Percentiles rank a stretch among this genome's conserved stretches.
Evolutionary conservation across 495 filamentous ascomycete species (phyloP).

Genomic region (Aspergillus baeticus): DNA sequence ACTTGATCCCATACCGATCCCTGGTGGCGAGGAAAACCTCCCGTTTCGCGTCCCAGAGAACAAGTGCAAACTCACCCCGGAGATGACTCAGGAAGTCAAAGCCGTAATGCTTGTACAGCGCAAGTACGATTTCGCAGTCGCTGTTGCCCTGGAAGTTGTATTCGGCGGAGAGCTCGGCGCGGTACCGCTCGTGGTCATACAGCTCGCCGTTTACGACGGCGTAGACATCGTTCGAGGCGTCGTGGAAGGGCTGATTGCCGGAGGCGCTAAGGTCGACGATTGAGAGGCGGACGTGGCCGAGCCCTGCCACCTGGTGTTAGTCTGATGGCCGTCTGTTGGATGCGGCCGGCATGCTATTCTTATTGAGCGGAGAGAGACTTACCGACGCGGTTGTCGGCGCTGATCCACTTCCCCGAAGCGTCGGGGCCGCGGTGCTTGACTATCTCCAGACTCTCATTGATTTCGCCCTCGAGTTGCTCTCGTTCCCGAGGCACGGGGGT

Average conservation of each 20-base stretch:
- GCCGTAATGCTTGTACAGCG: slow-evolving; percentile 49
- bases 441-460: slow-evolving; percentile 29
- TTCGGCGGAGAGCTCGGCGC: slow-evolving; percentile 25
- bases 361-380: too few relatives aligned
- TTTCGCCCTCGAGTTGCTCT: not conserved
- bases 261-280: slow-evolving; percentile 50
- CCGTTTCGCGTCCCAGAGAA: slow-evolving; percentile 40
- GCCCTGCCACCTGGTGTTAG: slow-evolving; percentile 12
- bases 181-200: slow-evolving; percentile 47
- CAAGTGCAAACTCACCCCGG: slow-evolving; percentile 50
- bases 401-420: slow-evolving; percentile 43
- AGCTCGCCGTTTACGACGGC: slow-evolving; percentile 57
- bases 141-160: slow-evolving; percentile 41
- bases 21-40: slow-evolving; percentile 41
- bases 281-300: slow-evolving; percentile 47
- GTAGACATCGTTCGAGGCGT: slow-evolving; percentile 35
- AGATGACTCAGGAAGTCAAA: slow-evolving; percentile 42
- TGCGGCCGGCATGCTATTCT: too few relatives aligned
- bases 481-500: not conserved
- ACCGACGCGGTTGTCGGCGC: slow-evolving; percentile 36
- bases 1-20: slow-evolving; percentile 55
- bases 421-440: slow-evolving; percentile 52
- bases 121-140: slow-evolving; percentile 51
- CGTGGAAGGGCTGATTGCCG: slow-evolving; percentile 48
- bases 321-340: not conserved